phyloP scores from a whole-genome alignment of 2,329 filamentous ascomycete genomes.

The Fusarium robinianum region DNA sequence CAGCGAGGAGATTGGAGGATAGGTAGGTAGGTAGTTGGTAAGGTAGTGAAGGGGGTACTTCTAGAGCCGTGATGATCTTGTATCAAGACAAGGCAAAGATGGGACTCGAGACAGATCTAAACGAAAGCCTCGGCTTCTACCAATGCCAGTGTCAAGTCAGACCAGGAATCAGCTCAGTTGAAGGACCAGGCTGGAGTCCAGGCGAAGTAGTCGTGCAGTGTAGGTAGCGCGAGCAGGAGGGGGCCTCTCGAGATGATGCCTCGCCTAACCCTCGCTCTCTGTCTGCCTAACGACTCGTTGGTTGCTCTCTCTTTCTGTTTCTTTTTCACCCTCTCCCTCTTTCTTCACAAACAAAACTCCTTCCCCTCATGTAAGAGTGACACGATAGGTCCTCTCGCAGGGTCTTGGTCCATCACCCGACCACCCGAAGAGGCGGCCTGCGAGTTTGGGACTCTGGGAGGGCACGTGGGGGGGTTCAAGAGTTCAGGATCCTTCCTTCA shows the following conservation, averaged over 20 bases:
- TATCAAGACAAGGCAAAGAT: conserved; percentile 16
- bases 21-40: conserved; percentile 10
- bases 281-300: background rate
- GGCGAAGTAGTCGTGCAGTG: conserved; percentile 18
- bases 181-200: conserved; percentile 7
- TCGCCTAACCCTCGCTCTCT: conserved; percentile 18
- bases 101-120: conserved; percentile 20
- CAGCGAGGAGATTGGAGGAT: conserved; percentile 20
- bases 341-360: background rate
- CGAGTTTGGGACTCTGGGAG: conserved; percentile 29
- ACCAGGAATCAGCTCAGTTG: conserved; percentile 21
- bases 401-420: conserved; percentile 31
- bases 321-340: conserved; percentile 8
- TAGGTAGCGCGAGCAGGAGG: conserved; percentile 23
- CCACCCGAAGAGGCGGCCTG: conserved; percentile 18
- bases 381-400: conserved; percentile 28
- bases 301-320: conserved; percentile 13
- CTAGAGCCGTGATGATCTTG: conserved; percentile 11
- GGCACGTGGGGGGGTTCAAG: conserved; percentile 33
- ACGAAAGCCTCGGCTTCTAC: conserved; percentile 10
- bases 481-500: no score
- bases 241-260: conserved; percentile 11
- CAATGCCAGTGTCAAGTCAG: conserved; percentile 26
- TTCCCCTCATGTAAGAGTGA: conserved; percentile 28
- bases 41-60: conserved; percentile 9